These are phyloP conservation scores for Eucalyptus erythrocorys DNA, from an alignment of 345 rosid genomes.

Conservation along the genomic window DNA sequence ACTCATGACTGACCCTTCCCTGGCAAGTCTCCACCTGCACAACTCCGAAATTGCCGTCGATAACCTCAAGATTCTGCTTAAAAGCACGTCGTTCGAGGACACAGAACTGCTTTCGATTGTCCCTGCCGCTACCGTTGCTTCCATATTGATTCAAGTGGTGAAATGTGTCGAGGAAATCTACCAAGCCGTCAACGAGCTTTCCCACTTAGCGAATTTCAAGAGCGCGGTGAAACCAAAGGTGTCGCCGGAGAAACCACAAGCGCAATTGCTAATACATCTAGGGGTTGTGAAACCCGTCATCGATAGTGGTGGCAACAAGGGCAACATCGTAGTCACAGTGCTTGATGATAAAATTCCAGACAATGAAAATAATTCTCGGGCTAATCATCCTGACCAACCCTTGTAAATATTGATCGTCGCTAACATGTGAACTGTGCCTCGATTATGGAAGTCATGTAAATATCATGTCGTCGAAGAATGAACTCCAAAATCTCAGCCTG, in stretches of 20 bases:
- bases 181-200: slow-evolving; percentile 38
- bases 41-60: slow-evolving; percentile 37
- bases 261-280: slow-evolving; percentile 27
- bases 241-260: slow-evolving; percentile 21
- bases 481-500: neutral
- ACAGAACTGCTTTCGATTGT: slow-evolving; percentile 26
- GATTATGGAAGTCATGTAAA: neutral
- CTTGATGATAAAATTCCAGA: neutral
- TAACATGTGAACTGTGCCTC: neutral
- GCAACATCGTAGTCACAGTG: slow-evolving; percentile 26
- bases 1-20: slow-evolving; percentile 29
- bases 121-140: slow-evolving; percentile 49
- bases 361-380: neutral
- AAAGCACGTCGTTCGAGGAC: slow-evolving; percentile 8
- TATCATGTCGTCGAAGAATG: neutral
- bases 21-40: slow-evolving; percentile 24
- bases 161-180: slow-evolving; percentile 34
- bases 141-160: slow-evolving; percentile 38
- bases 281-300: slow-evolving; percentile 45
- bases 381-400: neutral
- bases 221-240: slow-evolving; percentile 10
- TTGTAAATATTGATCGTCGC: neutral
- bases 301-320: slow-evolving; percentile 2
- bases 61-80: slow-evolving; percentile 26
- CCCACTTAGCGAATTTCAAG: slow-evolving; percentile 44